Base-by-base conservation (phyloP, 495 filamentous ascomycete genomes). In the Geopyxis carbonaria region DNA sequence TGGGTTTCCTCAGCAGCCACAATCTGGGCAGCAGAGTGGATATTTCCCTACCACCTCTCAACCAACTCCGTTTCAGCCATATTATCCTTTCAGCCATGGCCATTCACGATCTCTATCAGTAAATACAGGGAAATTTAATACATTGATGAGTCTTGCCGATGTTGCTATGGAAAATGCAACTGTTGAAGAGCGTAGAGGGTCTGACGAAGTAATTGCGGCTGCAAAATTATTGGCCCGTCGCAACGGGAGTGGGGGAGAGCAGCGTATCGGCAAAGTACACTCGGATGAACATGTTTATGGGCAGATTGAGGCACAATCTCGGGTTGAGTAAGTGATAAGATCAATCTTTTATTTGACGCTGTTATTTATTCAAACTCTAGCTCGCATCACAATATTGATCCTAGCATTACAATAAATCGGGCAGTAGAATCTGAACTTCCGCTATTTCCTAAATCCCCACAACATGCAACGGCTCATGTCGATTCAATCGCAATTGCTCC, bases 111-210 rank as follows among this genome's bases (percentile, higher is more conserved):
- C n/a, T n/a, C n/a, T n/a, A n/a, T n/a, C n/a, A n/a, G n/a, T n/a
- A n/a, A n/a, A n/a, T n/a, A n/a, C n/a, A n/a, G 36, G 5, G 24
- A 16, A 13, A 6, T 10, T 30, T 3, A 43, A 48, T 30, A 14
- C 50, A 15, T 31, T 54, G 19, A 45, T 54, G 42, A 43, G 31
- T 20, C 48, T 54, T 42, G 51, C 51, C 5, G 45, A 49, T 19
- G 51, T 53, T 21, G 51, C 45, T 1, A 43, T 45, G 50, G 49
- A 43, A 37, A 42, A 37, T 42, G 45, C 44, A 23, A 53, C 45
- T 1, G 34, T 44, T 23, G 20, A 39, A 14, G 49, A 48, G n/a
- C 38, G 49, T 15, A 43, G 36, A 37, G 47, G 37, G 19, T 40
- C 52, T 29, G 49, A 53, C 21, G 44, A 39, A 10, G 49, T 47